Base-by-base conservation (phyloP, 371 early-diverging fungal genomes). In the Rhizopus arrhizus region DNA sequence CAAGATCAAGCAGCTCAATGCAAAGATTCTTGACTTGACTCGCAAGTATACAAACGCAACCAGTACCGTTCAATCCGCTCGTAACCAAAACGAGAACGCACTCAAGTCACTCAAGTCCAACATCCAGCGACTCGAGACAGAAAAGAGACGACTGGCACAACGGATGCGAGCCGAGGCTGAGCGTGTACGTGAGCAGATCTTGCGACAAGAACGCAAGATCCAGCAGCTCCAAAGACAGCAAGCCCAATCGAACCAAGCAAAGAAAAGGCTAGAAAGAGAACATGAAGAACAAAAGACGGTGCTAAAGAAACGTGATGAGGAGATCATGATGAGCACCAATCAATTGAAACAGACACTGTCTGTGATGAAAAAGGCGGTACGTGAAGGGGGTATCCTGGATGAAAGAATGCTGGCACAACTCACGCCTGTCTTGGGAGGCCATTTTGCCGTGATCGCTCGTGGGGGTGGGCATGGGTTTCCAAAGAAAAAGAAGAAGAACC, bases 61-160 rank as follows among this genome's bases (percentile, higher is more conserved):
- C 42, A 72, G 71, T 67, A 65, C 82, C 0, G 80, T 82, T 65
- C 80, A 85, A 16, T 71, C 80, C 11, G 75, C 81, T 13, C 72
- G 84, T 22, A 84, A 75, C 53, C 73, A 82, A 53, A 78, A 83
- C 15, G 86, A 87, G 55, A 65, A 71, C 11, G 64, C 80, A 41
- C 59, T 87, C n/a, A 70, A 80, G n/a, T 74, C 78, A 0, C 67
- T 88, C 15, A 72, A 77, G 15, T 70, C 74, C 7, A 80, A 83
- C 53, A 80, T 89, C 2, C 87, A 88, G 59, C 83, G 84, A 6
- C 82, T 87, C 33, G 86, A 87, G 62, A 77, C 80, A 10, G 94
- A 94, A 66, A 94, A 92, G 75, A 73, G 85, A 41, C 82, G 87
- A 10, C 86, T 91, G 81, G 65, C 89, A 54, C 90, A 89, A 60